Conservation (phyloP, 371 early-diverging fungal species). For the Rhizopus stolonifer region DNA sequence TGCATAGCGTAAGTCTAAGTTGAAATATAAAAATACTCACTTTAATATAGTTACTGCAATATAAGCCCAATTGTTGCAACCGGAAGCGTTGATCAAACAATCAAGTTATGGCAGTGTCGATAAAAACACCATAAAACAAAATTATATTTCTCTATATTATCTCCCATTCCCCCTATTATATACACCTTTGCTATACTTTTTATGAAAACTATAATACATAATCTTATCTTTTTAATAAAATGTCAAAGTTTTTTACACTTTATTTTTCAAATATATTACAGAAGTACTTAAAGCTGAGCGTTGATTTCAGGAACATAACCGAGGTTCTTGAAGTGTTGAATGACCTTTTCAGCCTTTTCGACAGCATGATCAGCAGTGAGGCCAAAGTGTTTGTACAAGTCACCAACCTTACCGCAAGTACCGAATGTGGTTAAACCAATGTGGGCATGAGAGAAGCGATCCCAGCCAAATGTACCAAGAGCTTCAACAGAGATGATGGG, state of each 20-base stretch:
- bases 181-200: too few species aligned
- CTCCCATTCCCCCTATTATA: background rate
- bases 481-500: slow-evolving; percentile 94
- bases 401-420: slow-evolving; percentile 57
- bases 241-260: too few species aligned
- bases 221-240: too few species aligned
- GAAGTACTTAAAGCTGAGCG: slow-evolving; percentile 22
- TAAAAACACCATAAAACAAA: slow-evolving; percentile 12
- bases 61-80: slow-evolving; percentile 75
- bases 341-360: slow-evolving; percentile 24
- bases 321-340: slow-evolving; percentile 26
- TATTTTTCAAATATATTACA: too few species aligned
- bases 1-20: slow-evolving; percentile 63
- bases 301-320: slow-evolving; percentile 37
- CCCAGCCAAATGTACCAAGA: slow-evolving; percentile 91
- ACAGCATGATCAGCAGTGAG: slow-evolving; percentile 30
- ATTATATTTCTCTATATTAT: background rate
- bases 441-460: slow-evolving; percentile 86
- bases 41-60: slow-evolving; percentile 33
- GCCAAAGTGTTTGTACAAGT: slow-evolving; percentile 28
- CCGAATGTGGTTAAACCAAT: slow-evolving; percentile 97
- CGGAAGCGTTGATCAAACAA: slow-evolving; percentile 79
- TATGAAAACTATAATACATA: too few species aligned
- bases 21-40: slow-evolving; percentile 10
- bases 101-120: slow-evolving; percentile 71